These are phyloP conservation scores for Solanum hybrid DNA, from an alignment of 305 asterid genomes.

Conservation along the genomic window DNA sequence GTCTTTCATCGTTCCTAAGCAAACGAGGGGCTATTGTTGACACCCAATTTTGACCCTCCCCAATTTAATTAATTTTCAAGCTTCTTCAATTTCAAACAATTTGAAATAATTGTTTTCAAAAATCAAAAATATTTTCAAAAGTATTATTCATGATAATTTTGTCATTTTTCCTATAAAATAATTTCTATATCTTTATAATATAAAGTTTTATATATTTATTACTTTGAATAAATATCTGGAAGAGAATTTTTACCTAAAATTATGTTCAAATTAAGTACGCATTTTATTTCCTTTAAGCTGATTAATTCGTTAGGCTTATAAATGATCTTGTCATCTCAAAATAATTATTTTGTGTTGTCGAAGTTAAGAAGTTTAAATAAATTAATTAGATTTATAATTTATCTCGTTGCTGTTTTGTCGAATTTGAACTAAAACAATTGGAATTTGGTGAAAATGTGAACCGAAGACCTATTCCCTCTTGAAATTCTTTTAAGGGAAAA, in stretches of 20 bases:
- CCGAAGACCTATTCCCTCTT: neutral
- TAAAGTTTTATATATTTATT: no score
- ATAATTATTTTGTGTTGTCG: neutral
- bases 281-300: neutral
- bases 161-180: neutral
- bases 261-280: neutral
- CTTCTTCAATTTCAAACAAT: neutral
- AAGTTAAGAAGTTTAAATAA: neutral
- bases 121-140: neutral
- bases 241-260: neutral
- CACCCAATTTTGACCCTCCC: neutral
- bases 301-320: no score
- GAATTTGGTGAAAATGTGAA: neutral
- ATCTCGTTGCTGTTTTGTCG: no score
- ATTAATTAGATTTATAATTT: no score
- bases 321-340: no score
- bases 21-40: neutral
- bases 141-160: neutral
- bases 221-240: neutral
- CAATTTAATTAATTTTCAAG: neutral
- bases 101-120: no score
- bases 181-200: no score
- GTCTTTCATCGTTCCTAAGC: neutral
- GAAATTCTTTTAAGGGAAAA: neutral
- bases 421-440: neutral